phyloP scores from a whole-genome alignment of 2,329 filamentous ascomycete species.

The Penicillium sp. region DNA sequence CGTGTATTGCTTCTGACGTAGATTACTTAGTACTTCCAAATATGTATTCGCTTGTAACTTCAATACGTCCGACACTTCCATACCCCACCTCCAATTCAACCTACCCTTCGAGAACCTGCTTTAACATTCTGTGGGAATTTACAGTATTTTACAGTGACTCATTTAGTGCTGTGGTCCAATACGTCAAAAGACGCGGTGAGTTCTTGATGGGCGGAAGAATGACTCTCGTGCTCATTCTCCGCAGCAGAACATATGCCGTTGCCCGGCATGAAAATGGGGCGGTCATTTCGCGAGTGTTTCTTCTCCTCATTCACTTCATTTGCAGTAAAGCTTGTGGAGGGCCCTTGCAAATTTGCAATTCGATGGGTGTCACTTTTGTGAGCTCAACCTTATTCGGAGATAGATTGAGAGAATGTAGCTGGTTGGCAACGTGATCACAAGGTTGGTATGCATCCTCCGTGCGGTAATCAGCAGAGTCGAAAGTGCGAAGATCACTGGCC shows the following conservation, averaged over 20 bases:
- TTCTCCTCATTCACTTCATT: slow-evolving; percentile 1
- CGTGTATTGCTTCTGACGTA: too few relatives aligned
- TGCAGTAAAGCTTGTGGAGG: background rate
- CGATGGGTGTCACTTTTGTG: background rate
- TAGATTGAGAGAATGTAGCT: slow-evolving; percentile 1
- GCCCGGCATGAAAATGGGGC: background rate
- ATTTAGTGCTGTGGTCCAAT: too few relatives aligned
- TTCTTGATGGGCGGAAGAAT: background rate
- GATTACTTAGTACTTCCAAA: too few relatives aligned
- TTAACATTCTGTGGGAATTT: too few relatives aligned
- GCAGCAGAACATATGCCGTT: background rate
- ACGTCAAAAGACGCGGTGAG: too few relatives aligned
- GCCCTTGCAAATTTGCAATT: background rate
- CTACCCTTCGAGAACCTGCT: too few relatives aligned
- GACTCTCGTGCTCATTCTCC: background rate
- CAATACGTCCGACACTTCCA: too few relatives aligned
- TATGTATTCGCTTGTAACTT: too few relatives aligned
- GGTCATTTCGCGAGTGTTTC: background rate
- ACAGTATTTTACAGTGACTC: too few relatives aligned
- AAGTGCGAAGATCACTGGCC: background rate
- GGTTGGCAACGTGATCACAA: background rate
- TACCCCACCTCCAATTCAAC: too few relatives aligned
- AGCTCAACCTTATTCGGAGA: slow-evolving; percentile 1
- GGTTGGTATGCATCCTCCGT: background rate
- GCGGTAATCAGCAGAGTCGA: background rate